These are phyloP conservation scores for Solanum piurae DNA, from an alignment of 257 asterid genomes.

Conservation along the genomic window DNA sequence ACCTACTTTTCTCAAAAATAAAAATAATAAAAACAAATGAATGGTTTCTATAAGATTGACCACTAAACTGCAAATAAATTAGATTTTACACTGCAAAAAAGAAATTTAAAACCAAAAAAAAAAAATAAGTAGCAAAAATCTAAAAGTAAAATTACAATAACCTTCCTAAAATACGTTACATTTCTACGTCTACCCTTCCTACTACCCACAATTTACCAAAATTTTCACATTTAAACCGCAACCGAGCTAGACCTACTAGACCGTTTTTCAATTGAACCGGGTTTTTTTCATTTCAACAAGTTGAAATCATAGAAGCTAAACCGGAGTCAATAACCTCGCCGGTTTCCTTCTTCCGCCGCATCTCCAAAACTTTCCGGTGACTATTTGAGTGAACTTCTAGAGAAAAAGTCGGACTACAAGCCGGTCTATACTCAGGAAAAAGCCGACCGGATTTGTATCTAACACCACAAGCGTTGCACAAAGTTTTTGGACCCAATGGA, in stretches of 20 bases:
- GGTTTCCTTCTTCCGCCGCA: constrained; percentile 57
- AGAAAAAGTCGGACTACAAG: constrained; percentile 77
- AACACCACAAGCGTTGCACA: constrained; percentile 85
- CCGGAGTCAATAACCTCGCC: constrained; percentile 17
- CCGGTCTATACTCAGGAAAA: constrained; percentile 71
- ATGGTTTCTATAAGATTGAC: background rate
- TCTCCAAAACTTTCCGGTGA: constrained; percentile 74
- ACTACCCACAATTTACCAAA: constrained; percentile 29
- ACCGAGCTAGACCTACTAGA: constrained; percentile 5
- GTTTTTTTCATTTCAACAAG: constrained; percentile 7
- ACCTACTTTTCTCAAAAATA: background rate
- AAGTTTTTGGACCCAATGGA: constrained; percentile 66
- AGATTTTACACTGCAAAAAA: constrained; percentile 23
- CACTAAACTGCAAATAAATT: constrained; percentile 1
- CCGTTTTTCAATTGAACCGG: background rate
- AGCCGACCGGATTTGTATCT: constrained; percentile 86
- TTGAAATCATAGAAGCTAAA: constrained; percentile 12
- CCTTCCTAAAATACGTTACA: constrained; percentile 22
- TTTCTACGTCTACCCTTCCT: constrained; percentile 19
- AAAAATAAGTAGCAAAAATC: background rate
- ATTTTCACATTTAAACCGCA: constrained; percentile 21
- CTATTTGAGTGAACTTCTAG: constrained; percentile 57
- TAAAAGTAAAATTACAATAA: constrained; percentile 5
- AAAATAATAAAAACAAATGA: background rate
- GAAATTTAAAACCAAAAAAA: background rate